Evolutionary conservation across 306 rosid genomes (phyloP), one percentile per base, ranked within the genome.

Genomic region (Mimosa bimucronata): DNA sequence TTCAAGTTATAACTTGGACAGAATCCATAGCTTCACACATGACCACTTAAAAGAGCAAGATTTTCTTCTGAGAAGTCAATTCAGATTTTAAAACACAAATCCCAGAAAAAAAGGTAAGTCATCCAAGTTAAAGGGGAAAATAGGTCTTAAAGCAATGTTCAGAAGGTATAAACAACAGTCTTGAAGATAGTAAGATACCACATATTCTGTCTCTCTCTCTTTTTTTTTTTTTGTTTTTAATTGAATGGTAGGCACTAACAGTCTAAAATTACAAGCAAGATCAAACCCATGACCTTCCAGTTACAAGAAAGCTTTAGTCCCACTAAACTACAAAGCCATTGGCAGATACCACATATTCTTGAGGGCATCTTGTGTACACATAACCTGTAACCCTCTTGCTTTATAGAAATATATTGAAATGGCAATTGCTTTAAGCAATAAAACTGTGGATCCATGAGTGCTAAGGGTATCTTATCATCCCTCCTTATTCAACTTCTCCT

Each of bases 1-100:
- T 66, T 77, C 37, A 11, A 60, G 44, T 57, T 41, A n/a, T n/a
- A 75, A 77, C 11, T 34, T 7, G 66, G 48, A 80, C 66, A 29
- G 83, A 48, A 80, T 42, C 70, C 23, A 65, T 31, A 18, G 2
- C 31, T 25, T 31, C 66, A 60, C 10, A 31, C 13, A 65, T 31
- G 6, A 31, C 23, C 52, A 64, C 52, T 45, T 23, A 13, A 64
- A 64, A 64, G 44, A 31, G 25, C 25, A 26, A 34, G 66, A 25
- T 3, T 60, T 60, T 60, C 65, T 25, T 25, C 65, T 9, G 7
- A 58, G 5, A 25, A 58, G 65, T 23, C 65, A 25, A 10, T 58
- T 23, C 15, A 25, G 16, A 58, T 58, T 58, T 58, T 58, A 23
- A 58, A 19, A 52, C 23, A 52, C 60, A 19, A n/a, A 52, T 7